phyloP scores from a whole-genome alignment of 306 rosid species.

The Carpinus fangiana region DNA sequence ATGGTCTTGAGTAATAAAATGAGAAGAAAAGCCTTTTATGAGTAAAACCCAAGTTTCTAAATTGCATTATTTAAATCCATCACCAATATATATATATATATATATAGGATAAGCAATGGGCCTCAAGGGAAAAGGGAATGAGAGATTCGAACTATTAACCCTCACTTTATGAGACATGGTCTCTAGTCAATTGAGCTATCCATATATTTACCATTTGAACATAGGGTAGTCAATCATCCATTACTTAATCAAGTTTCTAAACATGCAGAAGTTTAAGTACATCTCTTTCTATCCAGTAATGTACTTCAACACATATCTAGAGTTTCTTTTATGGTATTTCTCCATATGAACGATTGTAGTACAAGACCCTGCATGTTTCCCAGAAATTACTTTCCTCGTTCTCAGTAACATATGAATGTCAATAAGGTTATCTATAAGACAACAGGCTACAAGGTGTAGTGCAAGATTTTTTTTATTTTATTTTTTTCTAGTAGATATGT shows the following conservation, averaged over 20 bases:
- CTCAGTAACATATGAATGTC: not conserved
- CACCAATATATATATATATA: not conserved
- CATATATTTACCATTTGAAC: not conserved
- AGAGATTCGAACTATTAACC: too few species aligned
- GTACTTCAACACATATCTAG: not conserved
- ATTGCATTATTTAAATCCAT: not conserved
- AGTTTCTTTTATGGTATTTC: not conserved
- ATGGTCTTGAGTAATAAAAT: not conserved
- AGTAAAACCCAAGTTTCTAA: not conserved
- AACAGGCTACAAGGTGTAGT: not conserved
- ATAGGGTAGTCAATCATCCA: not conserved
- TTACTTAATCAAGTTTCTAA: not conserved
- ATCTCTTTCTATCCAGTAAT: not conserved
- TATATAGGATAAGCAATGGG: too few species aligned
- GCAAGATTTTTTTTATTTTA: not conserved
- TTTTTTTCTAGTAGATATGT: not conserved
- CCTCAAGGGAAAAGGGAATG: too few species aligned
- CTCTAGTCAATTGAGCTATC: too few species aligned
- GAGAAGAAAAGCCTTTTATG: not conserved
- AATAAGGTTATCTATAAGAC: not conserved
- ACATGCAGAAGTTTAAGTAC: not conserved
- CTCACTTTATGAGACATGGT: too few species aligned
- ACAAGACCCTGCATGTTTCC: not conserved
- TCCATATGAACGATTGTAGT: not conserved
- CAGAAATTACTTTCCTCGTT: not conserved